Conservation (phyloP, 1,139 yeast species). For the Sugiyamaella grinbergsii region DNA sequence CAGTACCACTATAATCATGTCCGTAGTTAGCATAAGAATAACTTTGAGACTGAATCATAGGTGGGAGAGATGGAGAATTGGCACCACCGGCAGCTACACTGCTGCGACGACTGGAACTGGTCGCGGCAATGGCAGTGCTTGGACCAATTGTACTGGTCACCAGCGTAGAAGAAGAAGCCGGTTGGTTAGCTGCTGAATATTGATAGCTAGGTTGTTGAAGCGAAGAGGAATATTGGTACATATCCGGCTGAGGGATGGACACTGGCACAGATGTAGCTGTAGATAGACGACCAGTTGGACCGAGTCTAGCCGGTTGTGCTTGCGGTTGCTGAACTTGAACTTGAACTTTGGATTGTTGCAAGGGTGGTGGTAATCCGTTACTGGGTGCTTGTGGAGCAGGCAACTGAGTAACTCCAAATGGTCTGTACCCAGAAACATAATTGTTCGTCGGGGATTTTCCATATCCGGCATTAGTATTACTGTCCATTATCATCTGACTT, state of each 20-base stretch:
- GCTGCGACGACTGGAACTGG: slow-evolving; percentile 18
- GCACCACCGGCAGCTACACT: slow-evolving; percentile 18
- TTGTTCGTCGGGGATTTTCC: slow-evolving; percentile 8
- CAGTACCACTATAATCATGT: slow-evolving; percentile 25
- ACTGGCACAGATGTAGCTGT: slow-evolving; percentile 2
- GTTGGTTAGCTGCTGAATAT: background rate
- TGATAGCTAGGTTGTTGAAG: slow-evolving; percentile 11
- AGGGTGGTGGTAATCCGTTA: slow-evolving; percentile 20
- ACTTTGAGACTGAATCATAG: slow-evolving; percentile 25
- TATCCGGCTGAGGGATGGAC: slow-evolving; percentile 11
- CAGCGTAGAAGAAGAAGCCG: background rate
- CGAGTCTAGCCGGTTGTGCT: slow-evolving; percentile 17
- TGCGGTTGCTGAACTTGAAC: slow-evolving; percentile 18
- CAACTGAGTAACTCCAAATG: slow-evolving; percentile 28
- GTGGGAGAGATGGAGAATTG: slow-evolving; percentile 29
- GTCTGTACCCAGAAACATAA: slow-evolving; percentile 29
- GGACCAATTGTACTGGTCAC: slow-evolving; percentile 3
- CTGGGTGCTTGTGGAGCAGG: slow-evolving; percentile 26
- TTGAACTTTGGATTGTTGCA: slow-evolving; percentile 20
- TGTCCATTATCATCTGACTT: slow-evolving; percentile 15
- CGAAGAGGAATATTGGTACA: slow-evolving; percentile 16
- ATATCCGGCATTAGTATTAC: slow-evolving; percentile 2
- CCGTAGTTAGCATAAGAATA: slow-evolving; percentile 27
- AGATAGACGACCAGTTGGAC: slow-evolving; percentile 8
- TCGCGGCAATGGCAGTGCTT: background rate